Evolutionary conservation across 148 eudicot genomes (phyloP), one percentile per base, ranked within the genome.

Genomic region (Spergularia bocconei): DNA sequence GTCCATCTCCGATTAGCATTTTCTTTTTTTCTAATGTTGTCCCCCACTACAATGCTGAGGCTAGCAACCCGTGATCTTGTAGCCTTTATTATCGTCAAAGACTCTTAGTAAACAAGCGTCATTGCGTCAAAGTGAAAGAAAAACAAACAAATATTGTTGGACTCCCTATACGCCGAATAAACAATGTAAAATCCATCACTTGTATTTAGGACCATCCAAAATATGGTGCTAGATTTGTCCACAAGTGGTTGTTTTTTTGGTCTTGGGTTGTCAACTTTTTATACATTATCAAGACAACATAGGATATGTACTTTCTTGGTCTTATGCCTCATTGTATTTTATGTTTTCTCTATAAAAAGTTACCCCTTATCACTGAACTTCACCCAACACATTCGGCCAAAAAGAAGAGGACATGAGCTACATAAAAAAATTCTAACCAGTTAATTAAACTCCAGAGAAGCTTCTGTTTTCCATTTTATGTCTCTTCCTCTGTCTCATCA

Each of bases 181-280:
- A 20, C 44, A 75, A 66, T 20, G 55, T 41, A 73, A 39, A 70
- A 63, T 21, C 44, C 19, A 53, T 50, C 65, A 17, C 75, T 19
- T 36, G 39, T 11, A 23, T 50, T 61, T 38, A 67, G 16, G 47
- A 68, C 53, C 38, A 79, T 68, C 38, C 29, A 11, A 72, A 79
- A 69, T 69, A 52, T 25, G 73, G 48, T 71, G 71, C 64, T 70
- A 63, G 15, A 70, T 79, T 79, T 79, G 82, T 79, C 75, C 23
- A 1, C 23, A 75, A 59, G 69, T 79, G 79, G 78, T 75, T 75
- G 82, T 72, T 75, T 79, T 79, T 74, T 29, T 29, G 36, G 56
- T 48, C 70, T 79, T 69, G 47, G 66, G 25, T 70, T 60, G 79
- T 79, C 82, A 75, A 79, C 75, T 39, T 79, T 69, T 8, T 55